Conservation (phyloP, 257 asterid genomes). For the Solanum tacnaense region DNA sequence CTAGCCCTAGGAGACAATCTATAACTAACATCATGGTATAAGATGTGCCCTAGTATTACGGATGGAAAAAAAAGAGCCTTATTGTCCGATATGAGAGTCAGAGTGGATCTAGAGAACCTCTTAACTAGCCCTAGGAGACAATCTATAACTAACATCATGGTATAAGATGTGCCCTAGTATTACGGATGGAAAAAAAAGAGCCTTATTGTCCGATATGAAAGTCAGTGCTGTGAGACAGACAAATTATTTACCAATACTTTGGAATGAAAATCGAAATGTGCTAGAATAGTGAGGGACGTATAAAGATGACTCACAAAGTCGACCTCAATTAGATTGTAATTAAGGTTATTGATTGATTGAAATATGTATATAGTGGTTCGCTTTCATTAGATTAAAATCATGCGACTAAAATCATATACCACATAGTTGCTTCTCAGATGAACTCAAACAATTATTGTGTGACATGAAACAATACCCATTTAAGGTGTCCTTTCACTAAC, state of each 20-base stretch:
- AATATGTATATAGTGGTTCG: background rate
- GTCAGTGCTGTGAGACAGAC: background rate
- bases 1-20: no score
- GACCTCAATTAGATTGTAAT: background rate
- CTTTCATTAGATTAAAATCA: background rate
- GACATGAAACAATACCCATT: background rate
- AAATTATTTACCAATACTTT: background rate
- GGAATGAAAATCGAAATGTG: background rate
- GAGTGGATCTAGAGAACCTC: no score
- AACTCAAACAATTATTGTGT: background rate
- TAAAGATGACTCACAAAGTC: background rate
- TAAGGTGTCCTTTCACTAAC: background rate
- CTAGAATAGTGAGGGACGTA: background rate
- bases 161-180: no score
- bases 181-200: background rate
- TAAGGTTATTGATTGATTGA: background rate
- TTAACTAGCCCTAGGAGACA: no score
- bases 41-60: no score
- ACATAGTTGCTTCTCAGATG: background rate
- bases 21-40: no score
- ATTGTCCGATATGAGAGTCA: no score
- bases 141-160: no score
- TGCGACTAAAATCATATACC: background rate
- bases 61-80: no score
- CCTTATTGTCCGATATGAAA: background rate